phyloP scores from a whole-genome alignment of 768 basidiomycete species.

The Serendipita indica region DNA sequence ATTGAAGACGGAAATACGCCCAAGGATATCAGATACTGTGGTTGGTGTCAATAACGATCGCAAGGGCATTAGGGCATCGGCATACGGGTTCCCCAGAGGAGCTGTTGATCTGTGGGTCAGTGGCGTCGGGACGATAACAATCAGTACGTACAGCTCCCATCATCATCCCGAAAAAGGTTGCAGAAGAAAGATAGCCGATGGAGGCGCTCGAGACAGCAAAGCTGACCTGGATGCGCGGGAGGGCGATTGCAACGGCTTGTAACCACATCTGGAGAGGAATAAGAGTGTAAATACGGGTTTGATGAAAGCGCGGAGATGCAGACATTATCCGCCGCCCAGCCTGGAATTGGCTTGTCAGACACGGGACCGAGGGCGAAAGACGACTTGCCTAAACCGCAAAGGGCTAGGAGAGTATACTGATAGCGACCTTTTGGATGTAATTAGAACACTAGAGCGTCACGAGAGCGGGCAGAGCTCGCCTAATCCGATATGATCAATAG shows the following conservation, averaged over 20 bases:
- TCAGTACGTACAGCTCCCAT: slow-evolving; percentile 54
- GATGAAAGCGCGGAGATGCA: slow-evolving; percentile 16
- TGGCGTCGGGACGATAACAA: neutral
- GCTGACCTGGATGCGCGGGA: slow-evolving; percentile 63
- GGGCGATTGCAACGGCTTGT: slow-evolving; percentile 76
- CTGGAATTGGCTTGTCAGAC: slow-evolving; percentile 27
- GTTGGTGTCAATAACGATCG: neutral
- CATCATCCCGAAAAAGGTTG: slow-evolving; percentile 98
- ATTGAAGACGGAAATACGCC: slow-evolving; percentile 83
- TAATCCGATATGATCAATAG: slow-evolving; percentile 86
- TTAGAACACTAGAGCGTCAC: neutral
- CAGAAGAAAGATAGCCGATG: slow-evolving; percentile 71
- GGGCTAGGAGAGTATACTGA: slow-evolving; percentile 64
- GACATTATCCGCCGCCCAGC: slow-evolving; percentile 92
- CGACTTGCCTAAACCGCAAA: slow-evolving; percentile 75
- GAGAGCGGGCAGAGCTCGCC: slow-evolving; percentile 27
- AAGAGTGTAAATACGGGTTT: slow-evolving; percentile 5
- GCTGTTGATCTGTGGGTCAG: neutral
- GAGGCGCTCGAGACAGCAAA: slow-evolving; percentile 50
- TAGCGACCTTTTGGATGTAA: slow-evolving; percentile 39
- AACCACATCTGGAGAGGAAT: slow-evolving; percentile 66
- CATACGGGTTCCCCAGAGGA: slow-evolving; percentile 72
- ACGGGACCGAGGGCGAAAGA: neutral
- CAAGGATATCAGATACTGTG: slow-evolving; percentile 70
- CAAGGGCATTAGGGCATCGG: slow-evolving; percentile 11